Percentiles rank a stretch among this genome's conserved stretches.
Evolutionary conservation across 2,329 filamentous ascomycete genomes (phyloP).

Genomic region (Raffaelea arxii): DNA sequence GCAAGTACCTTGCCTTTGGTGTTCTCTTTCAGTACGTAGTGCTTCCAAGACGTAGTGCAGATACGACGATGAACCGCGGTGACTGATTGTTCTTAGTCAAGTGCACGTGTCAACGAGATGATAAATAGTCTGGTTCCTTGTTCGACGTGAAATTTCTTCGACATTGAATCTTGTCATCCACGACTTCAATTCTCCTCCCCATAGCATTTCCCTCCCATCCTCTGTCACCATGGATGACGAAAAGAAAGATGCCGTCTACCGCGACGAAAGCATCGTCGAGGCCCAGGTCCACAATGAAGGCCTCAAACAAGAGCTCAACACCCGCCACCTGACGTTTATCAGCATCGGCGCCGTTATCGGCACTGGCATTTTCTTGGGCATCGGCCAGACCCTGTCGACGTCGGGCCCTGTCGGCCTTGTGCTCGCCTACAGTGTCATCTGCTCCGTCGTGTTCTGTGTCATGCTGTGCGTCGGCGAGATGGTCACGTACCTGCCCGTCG

Average conservation of each 20-base stretch:
- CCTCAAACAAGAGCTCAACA: not conserved
- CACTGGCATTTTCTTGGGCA: constrained; percentile 36
- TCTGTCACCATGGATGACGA: too few relatives aligned
- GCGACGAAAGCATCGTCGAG: not conserved
- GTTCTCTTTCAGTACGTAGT: too few relatives aligned
- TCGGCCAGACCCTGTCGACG: constrained; percentile 27
- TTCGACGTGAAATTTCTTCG: too few relatives aligned
- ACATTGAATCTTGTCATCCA: too few relatives aligned
- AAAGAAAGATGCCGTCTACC: not conserved
- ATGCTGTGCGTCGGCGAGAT: constrained; percentile 40
- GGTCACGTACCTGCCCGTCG: constrained; percentile 48
- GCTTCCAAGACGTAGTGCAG: too few relatives aligned
- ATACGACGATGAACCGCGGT: too few relatives aligned
- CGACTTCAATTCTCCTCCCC: too few relatives aligned
- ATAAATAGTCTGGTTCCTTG: too few relatives aligned
- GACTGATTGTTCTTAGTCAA: too few relatives aligned
- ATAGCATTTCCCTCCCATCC: too few relatives aligned
- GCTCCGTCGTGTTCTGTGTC: constrained; percentile 31
- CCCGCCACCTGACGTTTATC: not conserved
- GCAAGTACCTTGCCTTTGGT: too few relatives aligned
- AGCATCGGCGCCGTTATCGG: constrained; percentile 29
- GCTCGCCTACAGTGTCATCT: constrained; percentile 30
- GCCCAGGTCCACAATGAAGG: not conserved
- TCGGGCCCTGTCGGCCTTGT: constrained; percentile 30
- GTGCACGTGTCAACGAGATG: too few relatives aligned